A percentile compares a stretch with the other conserved stretches of the same genome.
Conservation (phyloP, 768 basidiomycete species). For the Amanita rubescens region DNA sequence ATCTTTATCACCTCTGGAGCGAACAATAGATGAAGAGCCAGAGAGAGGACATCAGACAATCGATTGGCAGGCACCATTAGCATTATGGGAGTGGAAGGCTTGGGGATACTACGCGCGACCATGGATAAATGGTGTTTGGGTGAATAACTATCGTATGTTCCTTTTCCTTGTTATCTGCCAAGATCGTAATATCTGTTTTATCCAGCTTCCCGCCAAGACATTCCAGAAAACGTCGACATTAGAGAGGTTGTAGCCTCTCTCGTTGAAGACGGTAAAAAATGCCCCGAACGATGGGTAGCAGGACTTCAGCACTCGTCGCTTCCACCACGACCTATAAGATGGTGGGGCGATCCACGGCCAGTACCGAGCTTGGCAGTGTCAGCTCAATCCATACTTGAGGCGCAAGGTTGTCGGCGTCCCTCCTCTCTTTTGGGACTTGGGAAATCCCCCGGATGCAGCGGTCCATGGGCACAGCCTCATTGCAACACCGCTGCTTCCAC, state of each 20-base stretch:
- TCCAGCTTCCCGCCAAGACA: constrained; percentile 10
- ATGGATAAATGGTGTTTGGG: constrained; percentile 27
- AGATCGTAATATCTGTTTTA: background rate
- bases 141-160: constrained; percentile 38
- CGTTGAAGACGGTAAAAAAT: constrained; percentile 20
- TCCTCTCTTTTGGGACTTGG: constrained; percentile 7
- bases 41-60: background rate
- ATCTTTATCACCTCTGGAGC: background rate
- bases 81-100: constrained; percentile 38
- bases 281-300: constrained; percentile 42
- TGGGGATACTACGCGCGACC: constrained; percentile 51
- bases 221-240: constrained; percentile 15
- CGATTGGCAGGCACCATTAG: background rate
- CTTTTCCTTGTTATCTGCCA: background rate
- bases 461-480: constrained; percentile 1
- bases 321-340: constrained; percentile 4
- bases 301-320: constrained; percentile 34
- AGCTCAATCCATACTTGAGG: constrained; percentile 5
- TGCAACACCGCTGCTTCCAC: constrained; percentile 3
- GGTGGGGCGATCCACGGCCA: background rate
- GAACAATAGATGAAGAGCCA: background rate
- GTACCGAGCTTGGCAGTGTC: background rate
- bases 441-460: background rate
- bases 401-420: constrained; percentile 1
- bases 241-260: constrained; percentile 26